Evolutionary conservation across 306 rosid species (phyloP).

Genomic region (Begonia loranthoides): DNA sequence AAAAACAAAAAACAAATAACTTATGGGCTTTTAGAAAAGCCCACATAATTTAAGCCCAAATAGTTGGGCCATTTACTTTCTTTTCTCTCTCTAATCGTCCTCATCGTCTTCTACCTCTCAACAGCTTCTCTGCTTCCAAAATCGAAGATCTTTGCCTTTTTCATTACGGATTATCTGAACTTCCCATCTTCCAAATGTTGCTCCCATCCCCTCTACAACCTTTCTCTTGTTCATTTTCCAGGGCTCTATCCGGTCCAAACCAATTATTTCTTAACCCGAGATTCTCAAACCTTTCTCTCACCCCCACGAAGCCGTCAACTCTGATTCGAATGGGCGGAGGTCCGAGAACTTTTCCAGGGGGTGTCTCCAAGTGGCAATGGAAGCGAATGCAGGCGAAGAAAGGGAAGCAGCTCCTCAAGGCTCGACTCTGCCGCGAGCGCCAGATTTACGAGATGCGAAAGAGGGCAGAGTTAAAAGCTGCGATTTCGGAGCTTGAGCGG

Average conservation of each 20-base stretch:
- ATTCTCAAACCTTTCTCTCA: slow-evolving; percentile 12
- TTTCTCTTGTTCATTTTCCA: slow-evolving; percentile 24
- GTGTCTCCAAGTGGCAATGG: slow-evolving; percentile 97
- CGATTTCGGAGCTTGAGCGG: slow-evolving; percentile 77
- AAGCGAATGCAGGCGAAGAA: slow-evolving; percentile 89
- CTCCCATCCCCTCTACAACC: slow-evolving; percentile 10
- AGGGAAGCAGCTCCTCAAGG: slow-evolving; percentile 77
- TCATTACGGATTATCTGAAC: too few species aligned
- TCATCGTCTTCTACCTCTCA: too few species aligned
- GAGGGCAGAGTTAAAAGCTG: slow-evolving; percentile 80
- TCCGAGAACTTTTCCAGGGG: slow-evolving; percentile 84
- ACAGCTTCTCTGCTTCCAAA: too few species aligned
- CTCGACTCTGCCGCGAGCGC: slow-evolving; percentile 67
- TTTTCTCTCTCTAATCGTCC: too few species aligned
- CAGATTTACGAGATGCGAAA: slow-evolving; percentile 96
- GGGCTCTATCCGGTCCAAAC: slow-evolving; percentile 17
- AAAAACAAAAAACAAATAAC: too few species aligned
- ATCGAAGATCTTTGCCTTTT: too few species aligned
- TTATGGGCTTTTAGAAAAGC: too few species aligned
- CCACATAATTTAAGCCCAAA: too few species aligned
- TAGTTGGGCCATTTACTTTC: too few species aligned
- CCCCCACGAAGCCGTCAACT: slow-evolving; percentile 19
- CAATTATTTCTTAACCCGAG: slow-evolving; percentile 19
- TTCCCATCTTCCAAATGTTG: slow-evolving; percentile 9
- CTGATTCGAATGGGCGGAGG: slow-evolving; percentile 97